Evolutionary conservation across 805 yeast species (phyloP).

Genomic region (Grigorovia yakushimaensis): DNA sequence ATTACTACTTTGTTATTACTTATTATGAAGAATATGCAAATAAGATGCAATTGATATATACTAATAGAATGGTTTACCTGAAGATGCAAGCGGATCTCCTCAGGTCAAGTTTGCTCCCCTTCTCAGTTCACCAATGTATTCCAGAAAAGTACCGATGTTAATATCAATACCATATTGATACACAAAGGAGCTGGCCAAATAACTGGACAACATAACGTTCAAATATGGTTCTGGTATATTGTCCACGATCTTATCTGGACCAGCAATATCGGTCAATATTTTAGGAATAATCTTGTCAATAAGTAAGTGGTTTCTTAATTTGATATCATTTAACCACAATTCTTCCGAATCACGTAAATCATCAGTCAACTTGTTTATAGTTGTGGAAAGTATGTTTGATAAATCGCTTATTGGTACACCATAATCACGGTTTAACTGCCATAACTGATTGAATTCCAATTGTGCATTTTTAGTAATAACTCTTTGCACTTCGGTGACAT

Average conservation of each 20-base stretch:
- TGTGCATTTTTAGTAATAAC: slow-evolving; percentile 70
- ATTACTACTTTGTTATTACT: neutral
- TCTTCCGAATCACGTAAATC: slow-evolving; percentile 74
- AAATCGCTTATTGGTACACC: slow-evolving; percentile 54
- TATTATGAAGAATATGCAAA: too few relatives aligned
- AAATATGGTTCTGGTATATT: slow-evolving; percentile 85
- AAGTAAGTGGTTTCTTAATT: slow-evolving; percentile 61
- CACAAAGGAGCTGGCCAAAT: slow-evolving; percentile 74
- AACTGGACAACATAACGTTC: slow-evolving; percentile 80
- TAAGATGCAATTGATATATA: too few relatives aligned
- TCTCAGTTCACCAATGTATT: slow-evolving; percentile 51
- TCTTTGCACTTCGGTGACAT: slow-evolving; percentile 75
- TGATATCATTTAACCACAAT: slow-evolving; percentile 72
- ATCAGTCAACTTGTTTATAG: slow-evolving; percentile 78
- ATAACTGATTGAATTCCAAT: slow-evolving; percentile 75
- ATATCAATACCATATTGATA: slow-evolving; percentile 69
- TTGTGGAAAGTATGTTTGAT: slow-evolving; percentile 73
- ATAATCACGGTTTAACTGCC: slow-evolving; percentile 62
- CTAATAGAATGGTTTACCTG: too few relatives aligned
- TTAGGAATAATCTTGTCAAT: slow-evolving; percentile 71
- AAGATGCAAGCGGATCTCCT: too few relatives aligned
- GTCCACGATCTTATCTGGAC: slow-evolving; percentile 54
- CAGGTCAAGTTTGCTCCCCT: slow-evolving; percentile 23
- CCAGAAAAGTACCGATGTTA: slow-evolving; percentile 70
- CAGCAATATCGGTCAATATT: slow-evolving; percentile 52